Percentiles rank a stretch among this genome's conserved stretches.
phyloP scores from a whole-genome alignment of 768 basidiomycete species.

The Pholiota microspora region DNA sequence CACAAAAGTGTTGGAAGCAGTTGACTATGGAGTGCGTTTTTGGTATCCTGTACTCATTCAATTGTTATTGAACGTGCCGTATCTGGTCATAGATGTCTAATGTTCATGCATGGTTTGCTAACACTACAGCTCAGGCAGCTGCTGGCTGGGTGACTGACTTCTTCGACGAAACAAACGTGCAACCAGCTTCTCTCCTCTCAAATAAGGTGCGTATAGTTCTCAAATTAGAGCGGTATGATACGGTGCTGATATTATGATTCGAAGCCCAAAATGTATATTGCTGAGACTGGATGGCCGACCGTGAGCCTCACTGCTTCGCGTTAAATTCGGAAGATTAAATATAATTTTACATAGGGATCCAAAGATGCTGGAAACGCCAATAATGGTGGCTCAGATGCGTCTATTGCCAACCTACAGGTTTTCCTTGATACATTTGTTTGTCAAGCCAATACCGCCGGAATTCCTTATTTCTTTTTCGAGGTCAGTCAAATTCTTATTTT shows the following conservation, averaged over 20 bases:
- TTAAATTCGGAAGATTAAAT: neutral
- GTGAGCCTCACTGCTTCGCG: conserved; percentile 33
- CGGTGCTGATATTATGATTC: neutral
- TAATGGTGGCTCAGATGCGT: conserved; percentile 69
- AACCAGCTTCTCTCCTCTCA: conserved; percentile 49
- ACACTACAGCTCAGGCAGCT: conserved; percentile 64
- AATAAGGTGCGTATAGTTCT: conserved; percentile 51
- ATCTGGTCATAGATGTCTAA: conserved; percentile 65
- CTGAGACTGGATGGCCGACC: conserved; percentile 85
- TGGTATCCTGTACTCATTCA: neutral
- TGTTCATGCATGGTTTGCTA: conserved; percentile 95
- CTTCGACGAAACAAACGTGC: conserved; percentile 69
- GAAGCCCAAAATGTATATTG: conserved; percentile 80
- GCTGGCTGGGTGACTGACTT: conserved; percentile 81
- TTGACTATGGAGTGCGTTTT: conserved; percentile 67
- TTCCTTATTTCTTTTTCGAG: conserved; percentile 89
- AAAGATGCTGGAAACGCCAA: conserved; percentile 51
- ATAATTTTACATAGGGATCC: conserved; percentile 40
- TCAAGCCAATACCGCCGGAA: conserved; percentile 71
- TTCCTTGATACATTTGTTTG: conserved; percentile 93
- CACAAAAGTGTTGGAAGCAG: conserved; percentile 51
- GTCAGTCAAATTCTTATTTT: conserved; percentile 27
- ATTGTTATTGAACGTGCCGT: conserved; percentile 7
- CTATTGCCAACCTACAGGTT: conserved; percentile 57
- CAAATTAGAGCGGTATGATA: neutral